Base-by-base conservation (phyloP, 805 yeast species). In the Nakazawaea peltata region DNA sequence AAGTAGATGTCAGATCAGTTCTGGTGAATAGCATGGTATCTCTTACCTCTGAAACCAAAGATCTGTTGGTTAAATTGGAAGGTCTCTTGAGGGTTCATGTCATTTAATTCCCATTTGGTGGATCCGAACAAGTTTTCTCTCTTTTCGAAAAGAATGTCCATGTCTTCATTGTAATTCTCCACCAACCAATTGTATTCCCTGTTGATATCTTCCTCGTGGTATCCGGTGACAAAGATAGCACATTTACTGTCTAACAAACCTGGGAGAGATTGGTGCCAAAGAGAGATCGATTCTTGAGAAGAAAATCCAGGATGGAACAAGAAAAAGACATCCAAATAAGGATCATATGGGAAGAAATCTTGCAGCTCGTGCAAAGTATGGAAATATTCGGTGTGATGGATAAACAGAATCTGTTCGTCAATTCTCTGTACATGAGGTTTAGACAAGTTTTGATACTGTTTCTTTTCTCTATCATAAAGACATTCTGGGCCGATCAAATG, bases 331-430 rank as follows among this genome's bases (percentile, higher is more conserved):
- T 92, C 98, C 54, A 85, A 71, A 58, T 90, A 92, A 30, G 99
- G 98, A 57, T 92, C 98, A 57, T 88, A 92, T 4, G 98, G 98
- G 77, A 86, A 85, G 56, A 92, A 84, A 60, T 90, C 97, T 49
- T 88, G 92, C 32, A 85, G 79, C 49, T 87, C 87, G 59, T 92
- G 95, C 42, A 82, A 68, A 26, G 82, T 90, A 53, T 87, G 86
- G 76, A 92, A 92, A 58, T 81, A 88, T 49, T 84, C 82, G 1
- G 97, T 86, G 59, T 88, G 95, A 61, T 81, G 81, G 39, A 81
- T 73, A 46, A 88, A 69, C 19, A 82, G 67, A 48, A 92, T 56
- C 34, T 79, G 76, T 33, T 74, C 79, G 57, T 85, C 95, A 32
- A 81, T 62, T 50, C 88, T 74, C 47, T 77, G 74, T 27, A 77